Conservation (phyloP, 495 filamentous ascomycete genomes). For the Aspergillus sparsus region DNA sequence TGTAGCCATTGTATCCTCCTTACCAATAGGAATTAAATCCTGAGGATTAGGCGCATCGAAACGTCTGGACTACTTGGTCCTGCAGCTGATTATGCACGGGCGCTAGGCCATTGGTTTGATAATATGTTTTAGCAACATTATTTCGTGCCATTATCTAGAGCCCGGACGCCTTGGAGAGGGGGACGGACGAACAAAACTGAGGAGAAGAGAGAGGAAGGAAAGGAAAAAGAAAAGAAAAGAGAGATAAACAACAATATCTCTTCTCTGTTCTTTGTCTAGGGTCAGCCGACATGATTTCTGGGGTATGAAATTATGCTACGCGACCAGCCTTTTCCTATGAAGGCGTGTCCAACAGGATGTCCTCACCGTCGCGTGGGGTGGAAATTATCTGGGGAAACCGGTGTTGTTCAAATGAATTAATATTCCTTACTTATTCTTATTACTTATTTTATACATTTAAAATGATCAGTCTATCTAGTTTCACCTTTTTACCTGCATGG, state of each 20-base stretch:
- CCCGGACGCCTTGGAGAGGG: background rate
- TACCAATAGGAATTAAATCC: slow-evolving; percentile 20
- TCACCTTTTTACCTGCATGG: background rate
- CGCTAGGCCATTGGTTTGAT: slow-evolving; percentile 21
- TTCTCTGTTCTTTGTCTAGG: slow-evolving; percentile 1
- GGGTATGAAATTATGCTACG: slow-evolving; percentile 1
- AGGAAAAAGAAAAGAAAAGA: background rate
- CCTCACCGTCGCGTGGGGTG: slow-evolving; percentile 28
- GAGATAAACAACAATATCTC: background rate
- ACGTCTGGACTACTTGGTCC: slow-evolving; percentile 22
- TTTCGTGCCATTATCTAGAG: slow-evolving; percentile 23
- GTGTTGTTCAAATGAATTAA: slow-evolving; percentile 21
- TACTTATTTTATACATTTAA: slow-evolving; percentile 2
- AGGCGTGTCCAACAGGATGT: background rate
- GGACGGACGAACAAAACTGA: slow-evolving; percentile 1
- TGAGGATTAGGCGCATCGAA: slow-evolving; percentile 19
- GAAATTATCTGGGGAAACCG: slow-evolving; percentile 27
- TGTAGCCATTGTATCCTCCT: slow-evolving; percentile 8
- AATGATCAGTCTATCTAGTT: background rate
- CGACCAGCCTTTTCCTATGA: background rate
- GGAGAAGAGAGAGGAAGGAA: background rate
- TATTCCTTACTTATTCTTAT: slow-evolving; percentile 13
- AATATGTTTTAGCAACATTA: slow-evolving; percentile 28
- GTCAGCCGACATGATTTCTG: slow-evolving; percentile 22
- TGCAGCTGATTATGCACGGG: slow-evolving; percentile 30